A percentile compares a stretch with the other conserved stretches of the same genome.
Evolutionary conservation across 805 yeast genomes (phyloP).

Genomic region (Vanderwaltozyma tropicalis): DNA sequence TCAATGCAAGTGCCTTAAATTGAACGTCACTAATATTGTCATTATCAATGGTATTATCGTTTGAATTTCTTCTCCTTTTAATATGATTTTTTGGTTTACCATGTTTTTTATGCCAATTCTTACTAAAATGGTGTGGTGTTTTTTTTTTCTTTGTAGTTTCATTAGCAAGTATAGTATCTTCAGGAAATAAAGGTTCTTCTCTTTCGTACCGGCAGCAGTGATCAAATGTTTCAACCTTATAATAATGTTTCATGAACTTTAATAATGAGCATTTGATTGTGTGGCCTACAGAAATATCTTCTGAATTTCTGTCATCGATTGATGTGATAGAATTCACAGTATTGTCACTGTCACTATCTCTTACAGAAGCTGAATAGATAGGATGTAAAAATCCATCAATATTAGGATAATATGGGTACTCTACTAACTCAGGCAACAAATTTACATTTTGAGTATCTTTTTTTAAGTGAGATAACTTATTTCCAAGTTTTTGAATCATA

Average conservation of each 20-base stretch:
- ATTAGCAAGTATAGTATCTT: too few relatives aligned
- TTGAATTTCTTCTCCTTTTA: neutral
- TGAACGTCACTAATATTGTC: neutral
- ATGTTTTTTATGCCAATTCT: too few relatives aligned
- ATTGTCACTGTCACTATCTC: too few relatives aligned
- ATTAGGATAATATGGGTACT: neutral
- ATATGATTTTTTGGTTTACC: neutral
- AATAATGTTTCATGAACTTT: slow-evolving; percentile 2
- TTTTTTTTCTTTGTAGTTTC: too few relatives aligned
- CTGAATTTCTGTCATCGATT: too few relatives aligned
- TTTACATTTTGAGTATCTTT: neutral
- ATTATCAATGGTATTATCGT: neutral
- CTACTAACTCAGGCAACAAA: too few relatives aligned
- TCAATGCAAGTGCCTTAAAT: neutral
- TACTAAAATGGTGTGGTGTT: too few relatives aligned
- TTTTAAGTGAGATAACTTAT: neutral
- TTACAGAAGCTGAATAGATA: neutral
- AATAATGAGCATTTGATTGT: slow-evolving; percentile 1
- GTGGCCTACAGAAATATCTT: neutral
- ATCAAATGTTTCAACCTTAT: neutral
- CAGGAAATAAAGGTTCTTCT: too few relatives aligned
- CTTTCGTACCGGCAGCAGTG: neutral
- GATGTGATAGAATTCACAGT: too few relatives aligned
- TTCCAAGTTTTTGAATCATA: neutral
- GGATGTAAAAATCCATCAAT: neutral